These are phyloP conservation scores for Heliamphora exappendiculata DNA, from an alignment of 148 eudicot species.

Conservation along the genomic window DNA sequence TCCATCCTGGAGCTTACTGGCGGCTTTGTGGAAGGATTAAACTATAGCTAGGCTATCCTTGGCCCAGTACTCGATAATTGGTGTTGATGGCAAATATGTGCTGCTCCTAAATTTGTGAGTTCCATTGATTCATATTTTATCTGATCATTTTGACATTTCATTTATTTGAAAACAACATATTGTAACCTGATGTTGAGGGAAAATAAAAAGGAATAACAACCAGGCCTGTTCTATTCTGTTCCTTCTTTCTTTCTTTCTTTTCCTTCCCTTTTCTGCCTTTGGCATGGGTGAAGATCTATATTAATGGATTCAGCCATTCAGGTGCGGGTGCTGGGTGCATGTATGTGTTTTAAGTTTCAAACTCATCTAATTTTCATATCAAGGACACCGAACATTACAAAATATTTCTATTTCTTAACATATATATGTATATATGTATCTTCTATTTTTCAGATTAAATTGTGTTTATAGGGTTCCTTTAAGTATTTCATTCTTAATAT, in stretches of 20 bases:
- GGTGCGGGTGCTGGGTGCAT: no score
- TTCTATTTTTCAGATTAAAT: no score
- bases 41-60: constrained; percentile 19
- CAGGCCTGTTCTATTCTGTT: background rate
- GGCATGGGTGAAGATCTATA: no score
- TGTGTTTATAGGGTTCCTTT: no score
- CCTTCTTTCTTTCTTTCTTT: background rate
- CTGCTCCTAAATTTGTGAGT: background rate
- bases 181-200: background rate
- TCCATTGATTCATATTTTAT: background rate
- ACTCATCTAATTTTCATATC: no score
- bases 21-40: constrained; percentile 85
- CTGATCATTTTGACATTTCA: background rate
- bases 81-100: background rate
- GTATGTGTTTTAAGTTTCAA: no score
- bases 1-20: constrained; percentile 77
- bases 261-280: no score
- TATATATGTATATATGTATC: no score
- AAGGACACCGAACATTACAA: no score
- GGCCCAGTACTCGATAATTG: background rate
- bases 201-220: background rate
- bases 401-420: no score
- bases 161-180: background rate
- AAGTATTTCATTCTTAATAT: no score
- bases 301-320: no score